Base-by-base conservation (phyloP, 2,329 filamentous ascomycete species). In the Capronia americana region DNA sequence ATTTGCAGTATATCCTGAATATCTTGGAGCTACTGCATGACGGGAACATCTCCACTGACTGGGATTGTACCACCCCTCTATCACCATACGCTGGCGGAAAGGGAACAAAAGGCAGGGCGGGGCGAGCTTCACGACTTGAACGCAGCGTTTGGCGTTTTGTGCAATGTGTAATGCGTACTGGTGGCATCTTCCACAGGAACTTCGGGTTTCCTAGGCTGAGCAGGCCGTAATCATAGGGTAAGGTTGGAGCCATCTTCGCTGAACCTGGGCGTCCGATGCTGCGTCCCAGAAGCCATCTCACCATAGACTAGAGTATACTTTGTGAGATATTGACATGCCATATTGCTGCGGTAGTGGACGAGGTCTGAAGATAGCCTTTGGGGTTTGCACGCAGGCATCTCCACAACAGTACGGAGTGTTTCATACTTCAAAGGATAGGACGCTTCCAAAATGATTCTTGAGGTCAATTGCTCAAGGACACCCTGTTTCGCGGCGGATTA, bases 141-240 rank as follows among this genome's bases (percentile, higher is more conserved):
- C 65, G 68, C 68, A 70, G 68, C 68, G 65, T 66, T 66, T 70
- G 65, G 65, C 65, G 58, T 70, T 66, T 63, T 65, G 58, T 61
- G 60, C 61, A 61, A 66, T 68, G 57, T 70, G 65, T 61, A 66
- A 53, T 61, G 46, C 23, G 53, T 55, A 55, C 17, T 26, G 51
- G 61, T 54, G 67, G 61, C 57, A 64, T 61, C 61, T 67, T 59
- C 34, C 55, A 30, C 38, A 8, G 38, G 58, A 46, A 53, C 48
- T 28, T 51, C 23, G 11, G 41, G 38, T 24, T 41, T 51, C 56
- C 28, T 55, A 30, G 24, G 14, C 24, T 28, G 28, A 20, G 28
- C 14, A 30, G 28, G 24, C 28, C 53, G 28, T 55, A 55, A 55
- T 55, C 26, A 32, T 55, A 28, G 53, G 53, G 28, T 30, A 28